A percentile compares a stretch with the other conserved stretches of the same genome.
Evolutionary conservation across 495 filamentous ascomycete species (phyloP).

Genomic region (Neurospora intermedia): DNA sequence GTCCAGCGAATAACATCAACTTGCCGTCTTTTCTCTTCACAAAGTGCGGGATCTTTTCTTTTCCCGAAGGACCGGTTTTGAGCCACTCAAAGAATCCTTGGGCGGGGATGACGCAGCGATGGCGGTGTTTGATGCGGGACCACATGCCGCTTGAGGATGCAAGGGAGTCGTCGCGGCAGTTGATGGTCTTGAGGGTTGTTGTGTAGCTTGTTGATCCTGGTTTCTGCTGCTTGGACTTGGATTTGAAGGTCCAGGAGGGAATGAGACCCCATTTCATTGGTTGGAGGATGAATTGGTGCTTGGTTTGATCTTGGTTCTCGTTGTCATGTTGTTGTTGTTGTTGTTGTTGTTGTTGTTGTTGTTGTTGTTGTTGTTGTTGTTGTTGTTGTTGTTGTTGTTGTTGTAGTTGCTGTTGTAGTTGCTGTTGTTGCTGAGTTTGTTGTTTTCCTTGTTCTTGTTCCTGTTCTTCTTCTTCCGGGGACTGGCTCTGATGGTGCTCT

Average conservation of each 20-base stretch:
- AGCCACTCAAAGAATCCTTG: conserved; percentile 98
- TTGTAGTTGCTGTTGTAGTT: not conserved
- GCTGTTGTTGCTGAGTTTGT: not conserved
- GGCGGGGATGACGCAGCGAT: conserved; percentile 76
- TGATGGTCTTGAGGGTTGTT: conserved; percentile 77
- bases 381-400: not conserved
- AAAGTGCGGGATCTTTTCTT: conserved; percentile 70
- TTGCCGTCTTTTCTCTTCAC: conserved; percentile 69
- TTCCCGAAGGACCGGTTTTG: conserved; percentile 54
- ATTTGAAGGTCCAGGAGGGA: conserved; percentile 22
- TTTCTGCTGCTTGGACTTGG: conserved; percentile 8
- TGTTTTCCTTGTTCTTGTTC: not conserved
- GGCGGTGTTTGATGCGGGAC: conserved; percentile 77
- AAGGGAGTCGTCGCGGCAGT: conserved; percentile 87
- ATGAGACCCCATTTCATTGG: conserved; percentile 78
- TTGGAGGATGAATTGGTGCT: conserved; percentile 64
- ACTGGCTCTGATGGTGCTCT: conserved; percentile 1
- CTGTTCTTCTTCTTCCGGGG: not conserved
- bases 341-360: not conserved
- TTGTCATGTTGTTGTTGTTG: not conserved
- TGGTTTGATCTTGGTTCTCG: not conserved
- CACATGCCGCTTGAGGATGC: conserved; percentile 71
- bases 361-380: not conserved
- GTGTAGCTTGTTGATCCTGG: conserved; percentile 46
- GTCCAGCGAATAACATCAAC: conserved; percentile 79